Base-by-base conservation (phyloP, 164 flowering plant genomes). In the Vitis labrusca region DNA sequence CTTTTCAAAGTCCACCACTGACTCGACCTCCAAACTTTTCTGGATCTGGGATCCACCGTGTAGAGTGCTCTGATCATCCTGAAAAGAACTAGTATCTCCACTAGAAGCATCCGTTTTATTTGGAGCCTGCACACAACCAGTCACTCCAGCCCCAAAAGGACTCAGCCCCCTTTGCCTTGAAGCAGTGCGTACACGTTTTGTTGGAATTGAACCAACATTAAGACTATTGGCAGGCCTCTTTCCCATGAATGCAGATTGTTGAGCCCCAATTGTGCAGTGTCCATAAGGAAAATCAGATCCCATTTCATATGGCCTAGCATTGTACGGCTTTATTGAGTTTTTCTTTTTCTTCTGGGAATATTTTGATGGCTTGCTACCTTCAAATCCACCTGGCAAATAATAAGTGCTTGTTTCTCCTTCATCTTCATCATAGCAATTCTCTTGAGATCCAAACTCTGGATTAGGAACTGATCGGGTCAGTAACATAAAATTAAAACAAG, bases 71-170 rank as follows among this genome's bases (percentile, higher is more conserved):
- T 82, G 97, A 68, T 96, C 99, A 83, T 96, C 99, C 79, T 93
- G 98, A 68, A 84, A 92, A 51, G 99, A 92, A 82, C 80, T 87
- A 69, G 97, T 96, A 79, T 93, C 99, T 69, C 94, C 98, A 83
- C 99, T 96, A 64, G 99, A 93, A 69, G 85, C 95, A 84, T 91
- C 99, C 67, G 91, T 80, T 79, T 86, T 93, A 54, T 50, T 73
- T 47, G 85, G 77, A 57, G 76, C 65, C 54, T 76, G 94, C 37
- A 74, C 55, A 72, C 65, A 71, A 52, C 82, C 93, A 81, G 80
- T 23, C 73, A 77, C 77, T 55, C 82, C 92, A 71, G 81, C 70
- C 77, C 72, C 64, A 67, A 83, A 88, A 48, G 94, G 88, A 77
- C 92, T 80, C 23, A 77, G n/a, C 67, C 86, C 81, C 74, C 99